A percentile compares a stretch with the other conserved stretches of the same genome.
phyloP scores from a whole-genome alignment of 352 stramenopile species.

The Phytophthora crassamura region DNA sequence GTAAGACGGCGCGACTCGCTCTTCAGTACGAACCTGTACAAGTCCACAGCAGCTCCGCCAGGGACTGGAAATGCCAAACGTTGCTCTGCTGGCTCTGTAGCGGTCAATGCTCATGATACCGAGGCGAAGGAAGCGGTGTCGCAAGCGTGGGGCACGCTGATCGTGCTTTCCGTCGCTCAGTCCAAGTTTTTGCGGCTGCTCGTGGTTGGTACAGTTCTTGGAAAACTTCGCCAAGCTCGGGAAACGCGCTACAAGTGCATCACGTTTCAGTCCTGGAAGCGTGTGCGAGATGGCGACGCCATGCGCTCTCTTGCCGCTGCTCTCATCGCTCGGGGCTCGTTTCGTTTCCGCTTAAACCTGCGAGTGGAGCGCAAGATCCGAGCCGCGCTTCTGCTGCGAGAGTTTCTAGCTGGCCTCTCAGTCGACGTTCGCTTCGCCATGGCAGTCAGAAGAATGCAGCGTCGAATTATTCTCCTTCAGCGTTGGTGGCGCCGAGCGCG shows the following conservation, averaged over 20 bases:
- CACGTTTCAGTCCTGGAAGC: conserved; percentile 52
- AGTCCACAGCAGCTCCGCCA: not conserved
- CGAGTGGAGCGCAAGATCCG: conserved; percentile 46
- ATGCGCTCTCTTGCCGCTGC: conserved; percentile 34
- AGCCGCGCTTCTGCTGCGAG: conserved; percentile 43
- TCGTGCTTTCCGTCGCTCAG: conserved; percentile 50
- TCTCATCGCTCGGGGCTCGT: conserved; percentile 48
- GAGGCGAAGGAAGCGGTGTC: conserved; percentile 10
- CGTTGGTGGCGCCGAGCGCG: conserved; percentile 68
- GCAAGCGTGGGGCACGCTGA: conserved; percentile 48
- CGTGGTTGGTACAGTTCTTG: conserved; percentile 30
- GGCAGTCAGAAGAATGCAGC: conserved; percentile 64
- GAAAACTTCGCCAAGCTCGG: conserved; percentile 33
- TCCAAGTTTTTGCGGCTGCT: conserved; percentile 40
- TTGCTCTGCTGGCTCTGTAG: conserved; percentile 2
- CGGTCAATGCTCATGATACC: not conserved
- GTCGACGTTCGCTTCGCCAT: conserved; percentile 72
- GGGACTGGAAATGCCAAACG: not conserved
- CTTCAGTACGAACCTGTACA: conserved; percentile 18
- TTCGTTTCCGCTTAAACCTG: conserved; percentile 45
- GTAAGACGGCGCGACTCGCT: conserved; percentile 48
- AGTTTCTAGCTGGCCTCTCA: conserved; percentile 58
- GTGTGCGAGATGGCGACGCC: conserved; percentile 35
- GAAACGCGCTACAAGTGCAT: conserved; percentile 36
- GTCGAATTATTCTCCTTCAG: conserved; percentile 57